Base-by-base conservation (phyloP, 306 rosid genomes). In the Quercus agrifolia region DNA sequence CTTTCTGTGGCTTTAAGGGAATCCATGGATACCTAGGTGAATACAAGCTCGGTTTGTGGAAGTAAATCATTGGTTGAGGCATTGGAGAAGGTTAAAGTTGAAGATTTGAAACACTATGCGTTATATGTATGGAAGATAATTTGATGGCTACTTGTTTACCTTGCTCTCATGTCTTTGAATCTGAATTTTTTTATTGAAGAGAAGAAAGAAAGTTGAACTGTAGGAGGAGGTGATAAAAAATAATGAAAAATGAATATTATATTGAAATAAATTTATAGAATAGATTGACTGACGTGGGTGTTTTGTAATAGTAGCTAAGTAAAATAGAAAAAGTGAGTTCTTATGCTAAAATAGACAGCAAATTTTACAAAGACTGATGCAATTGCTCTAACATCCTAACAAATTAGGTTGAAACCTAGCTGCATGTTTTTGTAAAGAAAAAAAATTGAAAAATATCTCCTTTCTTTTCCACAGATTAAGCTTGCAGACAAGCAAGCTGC, bases 401-500 rank as follows among this genome's bases (percentile, higher is more conserved):
- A 11, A 49, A 49, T 61, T 33, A 12, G 33, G 71, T 63, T 12
- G 27, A 63, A 15, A 64, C 12, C 5, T 30, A 20, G 6, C 2
- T 15, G 20, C 23, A 30, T 31, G 44, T 38, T 64, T 33, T 31
- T 14, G 52, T 5, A 68, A 35, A 68, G 33, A 41, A 28, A 6
- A 10, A 56, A n/a, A 31, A 35, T 41, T 61, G 64, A 13, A 15
- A 46, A 4, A 25, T 28, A 23, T 69, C 58, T 21, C 14, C 19
- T 7, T 78, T 71, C 51, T 46, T 35, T 77, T 77, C 46, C 46
- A 46, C 85, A 95, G 99, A 90, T 92, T 81, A 92, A 87, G 85
- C 98, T 95, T 76, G 99, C 99, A 66, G 99, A 95, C 76, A 95
- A 91, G 90, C 98, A 95, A 88, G 99, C 99, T 80, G 91, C 92